A percentile compares a stretch with the other conserved stretches of the same genome.
Conservation (phyloP, 1,284 basidiomycete genomes). For the Melampsora larici-populina region DNA sequence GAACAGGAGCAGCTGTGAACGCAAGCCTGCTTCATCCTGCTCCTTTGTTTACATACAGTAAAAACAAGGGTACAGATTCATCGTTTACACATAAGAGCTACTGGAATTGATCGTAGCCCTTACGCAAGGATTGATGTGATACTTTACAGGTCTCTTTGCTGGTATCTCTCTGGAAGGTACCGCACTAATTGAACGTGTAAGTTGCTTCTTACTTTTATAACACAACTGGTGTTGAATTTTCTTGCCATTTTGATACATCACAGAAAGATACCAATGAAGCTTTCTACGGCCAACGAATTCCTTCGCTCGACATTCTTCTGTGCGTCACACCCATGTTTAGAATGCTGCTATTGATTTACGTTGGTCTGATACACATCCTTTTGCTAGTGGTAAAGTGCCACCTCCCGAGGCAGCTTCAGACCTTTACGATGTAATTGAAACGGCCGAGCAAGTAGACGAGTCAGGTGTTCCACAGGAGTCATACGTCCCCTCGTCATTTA, state of each 20-base stretch:
- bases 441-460: slow-evolving; percentile 53
- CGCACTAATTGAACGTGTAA: slow-evolving; percentile 83
- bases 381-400: slow-evolving; percentile 52
- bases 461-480: slow-evolving; percentile 50
- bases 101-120: background rate
- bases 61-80: slow-evolving; percentile 73
- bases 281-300: slow-evolving; percentile 89
- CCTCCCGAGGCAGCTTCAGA: slow-evolving; percentile 53
- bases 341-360: slow-evolving; percentile 29
- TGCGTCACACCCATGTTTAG: background rate
- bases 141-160: slow-evolving; percentile 75
- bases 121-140: slow-evolving; percentile 43
- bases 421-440: slow-evolving; percentile 54
- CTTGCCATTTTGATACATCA: background rate
- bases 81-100: background rate
- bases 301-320: slow-evolving; percentile 80
- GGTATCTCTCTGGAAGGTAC: slow-evolving; percentile 94
- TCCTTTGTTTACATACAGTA: slow-evolving; percentile 95
- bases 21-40: slow-evolving; percentile 84
- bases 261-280: slow-evolving; percentile 58
- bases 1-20: slow-evolving; percentile 87
- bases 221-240: background rate
- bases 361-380: slow-evolving; percentile 48
- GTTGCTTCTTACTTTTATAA: background rate
- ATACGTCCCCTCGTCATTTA: slow-evolving; percentile 49